Percentiles rank a stretch among this genome's conserved stretches.
Evolutionary conservation across 2,329 filamentous ascomycete genomes (phyloP).

Genomic region (Cytospora schulzeri): DNA sequence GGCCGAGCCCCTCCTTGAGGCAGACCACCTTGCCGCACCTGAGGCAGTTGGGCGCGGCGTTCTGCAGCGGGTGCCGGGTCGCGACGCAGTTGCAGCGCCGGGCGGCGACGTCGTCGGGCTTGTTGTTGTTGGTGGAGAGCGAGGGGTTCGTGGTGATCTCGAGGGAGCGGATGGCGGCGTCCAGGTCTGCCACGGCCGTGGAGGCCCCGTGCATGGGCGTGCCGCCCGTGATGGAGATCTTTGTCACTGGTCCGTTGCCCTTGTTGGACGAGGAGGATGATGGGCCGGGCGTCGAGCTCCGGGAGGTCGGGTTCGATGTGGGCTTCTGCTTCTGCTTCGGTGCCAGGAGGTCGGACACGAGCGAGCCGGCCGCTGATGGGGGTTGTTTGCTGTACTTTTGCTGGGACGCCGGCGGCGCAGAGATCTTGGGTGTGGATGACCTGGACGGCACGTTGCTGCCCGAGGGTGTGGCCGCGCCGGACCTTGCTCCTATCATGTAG

Average conservation of each 20-base stretch:
- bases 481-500: conserved; percentile 62
- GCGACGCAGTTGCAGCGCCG: conserved; percentile 87
- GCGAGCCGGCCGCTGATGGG: conserved; percentile 71
- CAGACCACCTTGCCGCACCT: conserved; percentile 95
- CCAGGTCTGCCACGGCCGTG: conserved; percentile 69
- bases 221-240: conserved; percentile 74
- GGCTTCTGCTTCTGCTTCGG: conserved; percentile 62
- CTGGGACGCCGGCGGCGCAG: conserved; percentile 46
- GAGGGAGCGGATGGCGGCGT: conserved; percentile 82
- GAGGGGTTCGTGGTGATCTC: conserved; percentile 91
- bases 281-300: conserved; percentile 54
- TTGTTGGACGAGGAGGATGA: conserved; percentile 40
- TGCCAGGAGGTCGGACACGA: conserved; percentile 72
- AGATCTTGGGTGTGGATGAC: conserved; percentile 54
- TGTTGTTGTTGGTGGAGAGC: conserved; percentile 39
- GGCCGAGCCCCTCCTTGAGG: conserved; percentile 88
- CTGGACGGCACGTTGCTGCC: conserved; percentile 42
- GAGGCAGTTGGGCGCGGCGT: conserved; percentile 90
- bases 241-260: conserved; percentile 53
- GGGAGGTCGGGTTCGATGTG: conserved; percentile 54
- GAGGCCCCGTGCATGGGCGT: conserved; percentile 81
- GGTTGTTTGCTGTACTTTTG: conserved; percentile 49
- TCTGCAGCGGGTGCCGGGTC: conserved; percentile 81
- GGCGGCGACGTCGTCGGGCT: conserved; percentile 53
- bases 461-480: conserved; percentile 45